Base-by-base conservation (phyloP, 129 eudicot genomes). In the Helianthus tuberosus region DNA sequence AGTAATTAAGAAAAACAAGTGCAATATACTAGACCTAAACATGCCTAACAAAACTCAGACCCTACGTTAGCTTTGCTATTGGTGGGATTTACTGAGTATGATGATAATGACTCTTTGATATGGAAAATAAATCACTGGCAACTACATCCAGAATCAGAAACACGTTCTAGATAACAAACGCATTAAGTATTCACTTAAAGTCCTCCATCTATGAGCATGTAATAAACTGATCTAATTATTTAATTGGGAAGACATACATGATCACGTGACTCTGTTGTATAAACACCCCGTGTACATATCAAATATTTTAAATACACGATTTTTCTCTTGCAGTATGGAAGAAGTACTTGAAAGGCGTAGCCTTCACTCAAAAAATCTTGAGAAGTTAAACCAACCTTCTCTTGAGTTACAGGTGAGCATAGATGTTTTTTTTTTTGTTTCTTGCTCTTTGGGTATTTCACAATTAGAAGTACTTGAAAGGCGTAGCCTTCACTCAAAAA, bases 401-500 rank as follows among this genome's bases (percentile, higher is more conserved):
- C 90, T 88, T 77, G 90, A 90, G 88, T 82, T 93, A 67, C 98
- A 90, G 93, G 98, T 85, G 72, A 81, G 23, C 50, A 5, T 27
- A 14, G 53, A 20, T 70, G 35, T 23, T 29, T 20, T 20, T 20
- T 20, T 8, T n/a, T 29, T 53, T 29, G 44, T 53, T 72, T 64
- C 68, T 72, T 27, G 53, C 52, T 38, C n/a, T 36, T 6, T 69
- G 11, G 44, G 6, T 49, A 49, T 8, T 36, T 8, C 12, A 38
- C 29, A 20, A 13, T 69, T 68, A 68, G 88, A 70, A 38, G 82
- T 94, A 69, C 91, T 94, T 67, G 97, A 88, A 79, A 88, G 88
- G 86, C 97, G 87, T 69, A 84, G 83, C 52, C 78, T 94, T 83
- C 98, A 94, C 81, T 81, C 97, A 0, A 90, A 82, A 80, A 94